A percentile compares a stretch with the other conserved stretches of the same genome.
phyloP scores from a whole-genome alignment of 164 flowering plant species.

The Vitis rupestris region DNA sequence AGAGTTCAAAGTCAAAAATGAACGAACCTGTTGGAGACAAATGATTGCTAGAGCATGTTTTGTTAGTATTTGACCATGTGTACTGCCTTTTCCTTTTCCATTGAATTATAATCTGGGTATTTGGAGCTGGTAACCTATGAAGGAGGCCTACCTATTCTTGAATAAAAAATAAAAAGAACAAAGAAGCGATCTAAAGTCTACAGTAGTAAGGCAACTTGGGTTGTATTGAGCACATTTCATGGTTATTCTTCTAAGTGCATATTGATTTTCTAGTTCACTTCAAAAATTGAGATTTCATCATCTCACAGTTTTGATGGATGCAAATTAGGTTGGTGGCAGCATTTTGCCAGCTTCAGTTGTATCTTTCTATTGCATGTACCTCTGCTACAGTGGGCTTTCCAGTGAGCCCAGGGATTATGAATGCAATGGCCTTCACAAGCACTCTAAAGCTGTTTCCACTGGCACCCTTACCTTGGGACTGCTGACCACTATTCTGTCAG shows the following conservation, averaged over 20 bases:
- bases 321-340: conserved; percentile 76
- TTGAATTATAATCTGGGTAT: too few relatives aligned
- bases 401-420: conserved; percentile 97
- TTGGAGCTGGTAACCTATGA: too few relatives aligned
- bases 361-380: conserved; percentile 88
- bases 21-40: too few relatives aligned
- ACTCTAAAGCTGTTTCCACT: conserved; percentile 83
- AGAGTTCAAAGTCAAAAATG: too few relatives aligned
- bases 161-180: too few relatives aligned
- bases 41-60: too few relatives aligned
- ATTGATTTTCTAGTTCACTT: too few relatives aligned
- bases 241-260: background rate
- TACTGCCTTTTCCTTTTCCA: too few relatives aligned
- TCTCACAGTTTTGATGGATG: conserved; percentile 13
- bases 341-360: conserved; percentile 90
- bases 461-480: conserved; percentile 84
- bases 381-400: conserved; percentile 89
- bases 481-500: conserved; percentile 83
- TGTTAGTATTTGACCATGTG: too few relatives aligned
- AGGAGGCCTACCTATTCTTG: too few relatives aligned
- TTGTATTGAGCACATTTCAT: background rate
- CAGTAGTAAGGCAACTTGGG: background rate
- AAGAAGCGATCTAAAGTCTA: background rate
- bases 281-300: too few relatives aligned
- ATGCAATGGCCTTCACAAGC: conserved; percentile 95